These are phyloP conservation scores for Fusarium anguioides DNA, from an alignment of 2,329 filamentous ascomycete species.

Conservation along the genomic window DNA sequence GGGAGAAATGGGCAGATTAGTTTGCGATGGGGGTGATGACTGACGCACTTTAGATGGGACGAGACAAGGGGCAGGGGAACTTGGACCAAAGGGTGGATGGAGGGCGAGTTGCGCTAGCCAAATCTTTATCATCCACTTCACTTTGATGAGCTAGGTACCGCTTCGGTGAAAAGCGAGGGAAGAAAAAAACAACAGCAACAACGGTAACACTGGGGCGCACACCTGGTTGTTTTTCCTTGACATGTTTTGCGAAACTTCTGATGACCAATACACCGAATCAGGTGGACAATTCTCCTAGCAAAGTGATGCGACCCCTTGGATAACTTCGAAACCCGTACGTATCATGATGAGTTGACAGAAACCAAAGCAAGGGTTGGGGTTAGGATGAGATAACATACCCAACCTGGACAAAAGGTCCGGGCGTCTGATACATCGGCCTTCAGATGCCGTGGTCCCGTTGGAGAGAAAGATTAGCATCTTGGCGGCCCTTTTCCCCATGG, in stretches of 20 bases:
- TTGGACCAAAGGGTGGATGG: conserved; percentile 8
- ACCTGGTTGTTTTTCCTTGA: not conserved
- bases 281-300: not conserved
- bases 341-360: conserved; percentile 18
- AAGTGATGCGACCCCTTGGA: not conserved
- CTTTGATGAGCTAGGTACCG: conserved; percentile 7
- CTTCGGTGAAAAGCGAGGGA: conserved; percentile 16
- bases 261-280: not conserved
- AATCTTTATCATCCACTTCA: conserved; percentile 24
- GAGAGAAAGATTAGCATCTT: conserved; percentile 33
- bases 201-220: not conserved
- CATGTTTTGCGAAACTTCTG: not conserved
- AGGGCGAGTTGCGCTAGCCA: conserved; percentile 14
- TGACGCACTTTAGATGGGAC: conserved; percentile 38
- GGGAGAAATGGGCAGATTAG: conserved; percentile 29
- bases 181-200: too few species aligned
- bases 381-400: conserved; percentile 21
- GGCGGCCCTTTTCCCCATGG: conserved; percentile 20
- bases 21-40: conserved; percentile 24
- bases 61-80: conserved; percentile 23
- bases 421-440: conserved; percentile 32
- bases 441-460: conserved; percentile 18
- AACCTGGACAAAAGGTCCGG: conserved; percentile 37
- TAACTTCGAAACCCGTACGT: conserved; percentile 11
- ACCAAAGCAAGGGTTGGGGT: conserved; percentile 2